Percentiles rank a stretch among this genome's conserved stretches.
Conservation (phyloP, 1,284 basidiomycete species). For the Ustilago shanxiensis region DNA sequence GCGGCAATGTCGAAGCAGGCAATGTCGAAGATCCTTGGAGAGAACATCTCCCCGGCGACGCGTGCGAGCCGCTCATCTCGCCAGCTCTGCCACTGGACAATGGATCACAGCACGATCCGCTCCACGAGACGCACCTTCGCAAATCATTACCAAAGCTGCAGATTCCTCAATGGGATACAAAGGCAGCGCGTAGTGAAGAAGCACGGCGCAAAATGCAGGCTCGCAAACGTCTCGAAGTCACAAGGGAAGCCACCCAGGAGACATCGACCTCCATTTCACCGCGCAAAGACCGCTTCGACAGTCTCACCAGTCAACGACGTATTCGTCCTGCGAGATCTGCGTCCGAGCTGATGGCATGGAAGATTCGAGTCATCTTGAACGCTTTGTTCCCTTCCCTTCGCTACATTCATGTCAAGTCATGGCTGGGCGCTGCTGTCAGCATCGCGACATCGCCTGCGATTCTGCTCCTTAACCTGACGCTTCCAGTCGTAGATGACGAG, state of each 20-base stretch:
- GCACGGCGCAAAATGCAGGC: constrained; percentile 12
- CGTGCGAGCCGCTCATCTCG: constrained; percentile 50
- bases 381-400: constrained; percentile 88
- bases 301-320: constrained; percentile 19
- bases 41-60: constrained; percentile 52
- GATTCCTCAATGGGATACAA: constrained; percentile 47
- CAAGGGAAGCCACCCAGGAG: background rate
- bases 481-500: constrained; percentile 82
- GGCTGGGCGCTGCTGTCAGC: constrained; percentile 80
- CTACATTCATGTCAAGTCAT: constrained; percentile 79
- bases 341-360: constrained; percentile 32
- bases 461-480: constrained; percentile 84
- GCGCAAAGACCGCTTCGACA: constrained; percentile 28
- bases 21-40: constrained; percentile 60
- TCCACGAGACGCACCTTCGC: constrained; percentile 20
- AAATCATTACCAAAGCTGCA: constrained; percentile 41
- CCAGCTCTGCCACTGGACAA: constrained; percentile 38
- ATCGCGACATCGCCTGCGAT: constrained; percentile 89
- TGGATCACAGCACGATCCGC: constrained; percentile 8
- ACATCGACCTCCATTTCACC: constrained; percentile 4
- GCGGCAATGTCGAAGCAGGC: constrained; percentile 29
- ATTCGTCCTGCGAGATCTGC: constrained; percentile 29
- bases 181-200: constrained; percentile 32
- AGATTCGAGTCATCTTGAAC: constrained; percentile 30
- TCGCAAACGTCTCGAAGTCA: background rate